These are phyloP conservation scores for Tarenaya hassleriana DNA, from an alignment of 345 rosid species.

Conservation along the genomic window DNA sequence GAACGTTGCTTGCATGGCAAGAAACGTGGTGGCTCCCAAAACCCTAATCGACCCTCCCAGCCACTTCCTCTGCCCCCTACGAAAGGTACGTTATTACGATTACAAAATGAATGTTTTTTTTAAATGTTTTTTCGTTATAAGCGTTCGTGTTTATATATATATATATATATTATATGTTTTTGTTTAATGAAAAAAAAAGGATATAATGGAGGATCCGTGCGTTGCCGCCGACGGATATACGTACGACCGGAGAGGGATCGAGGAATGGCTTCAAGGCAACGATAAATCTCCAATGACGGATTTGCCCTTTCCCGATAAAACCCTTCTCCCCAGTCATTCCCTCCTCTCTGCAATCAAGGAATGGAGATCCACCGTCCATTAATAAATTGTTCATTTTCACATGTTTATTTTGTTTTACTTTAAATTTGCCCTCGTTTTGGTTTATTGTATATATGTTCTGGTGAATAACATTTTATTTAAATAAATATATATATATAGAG, in stretches of 20 bases:
- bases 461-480: no score
- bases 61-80: slow-evolving; percentile 79
- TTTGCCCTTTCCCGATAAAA: slow-evolving; percentile 40
- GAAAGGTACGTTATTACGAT: slow-evolving; percentile 67
- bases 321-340: slow-evolving; percentile 62
- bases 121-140: no score
- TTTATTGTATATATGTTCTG: no score
- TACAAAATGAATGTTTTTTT: no score
- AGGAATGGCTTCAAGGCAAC: slow-evolving; percentile 51
- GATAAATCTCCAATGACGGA: slow-evolving; percentile 68
- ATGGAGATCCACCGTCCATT: slow-evolving; percentile 81
- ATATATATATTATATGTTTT: no score
- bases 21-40: slow-evolving; percentile 13
- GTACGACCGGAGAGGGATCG: slow-evolving; percentile 59
- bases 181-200: no score
- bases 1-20: slow-evolving; percentile 39
- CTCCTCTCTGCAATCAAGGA: slow-evolving; percentile 61
- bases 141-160: no score
- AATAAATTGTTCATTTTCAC: no score
- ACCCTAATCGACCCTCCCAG: slow-evolving; percentile 33
- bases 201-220: slow-evolving; percentile 73
- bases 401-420: no score
- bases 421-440: no score
- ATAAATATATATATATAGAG: no score
- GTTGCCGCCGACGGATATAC: slow-evolving; percentile 90